Conservation (phyloP, 495 filamentous ascomycete genomes). For the Hamigera avellanea region DNA sequence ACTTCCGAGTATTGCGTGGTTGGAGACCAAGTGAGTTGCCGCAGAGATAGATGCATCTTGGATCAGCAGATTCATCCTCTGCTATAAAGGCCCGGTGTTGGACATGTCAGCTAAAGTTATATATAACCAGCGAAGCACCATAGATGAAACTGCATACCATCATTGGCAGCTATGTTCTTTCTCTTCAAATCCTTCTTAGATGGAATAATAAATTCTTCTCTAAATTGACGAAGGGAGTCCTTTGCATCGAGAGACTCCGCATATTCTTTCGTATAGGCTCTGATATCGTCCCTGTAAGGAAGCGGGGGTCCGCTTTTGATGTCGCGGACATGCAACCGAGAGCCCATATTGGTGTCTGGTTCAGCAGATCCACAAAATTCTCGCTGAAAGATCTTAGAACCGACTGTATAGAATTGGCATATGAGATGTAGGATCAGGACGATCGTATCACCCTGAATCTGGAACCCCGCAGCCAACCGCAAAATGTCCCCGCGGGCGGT, state of each 20-base stretch:
- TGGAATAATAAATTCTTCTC: slow-evolving; percentile 75
- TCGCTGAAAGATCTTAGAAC: too few relatives aligned
- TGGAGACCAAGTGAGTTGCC: slow-evolving; percentile 96
- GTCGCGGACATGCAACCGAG: slow-evolving; percentile 18
- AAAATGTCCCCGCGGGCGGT: slow-evolving; percentile 7
- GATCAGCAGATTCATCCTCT: slow-evolving; percentile 24
- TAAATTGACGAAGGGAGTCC: slow-evolving; percentile 56
- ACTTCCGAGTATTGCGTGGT: slow-evolving; percentile 56
- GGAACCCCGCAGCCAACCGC: not conserved
- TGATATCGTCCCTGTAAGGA: slow-evolving; percentile 27
- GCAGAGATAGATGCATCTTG: slow-evolving; percentile 71
- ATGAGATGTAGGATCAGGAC: too few relatives aligned
- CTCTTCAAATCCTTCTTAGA: slow-evolving; percentile 66
- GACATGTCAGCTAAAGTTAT: slow-evolving; percentile 3
- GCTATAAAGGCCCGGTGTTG: too few relatives aligned
- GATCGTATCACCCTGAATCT: too few relatives aligned
- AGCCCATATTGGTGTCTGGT: slow-evolving; percentile 21
- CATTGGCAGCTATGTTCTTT: slow-evolving; percentile 38
- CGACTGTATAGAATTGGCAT: too few relatives aligned
- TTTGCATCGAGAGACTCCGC: slow-evolving; percentile 53
- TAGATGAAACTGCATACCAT: slow-evolving; percentile 13
- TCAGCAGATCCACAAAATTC: too few relatives aligned
- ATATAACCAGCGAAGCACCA: not conserved
- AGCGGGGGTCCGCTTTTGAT: slow-evolving; percentile 21
- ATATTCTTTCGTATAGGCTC: slow-evolving; percentile 37